Conservation (phyloP, 352 stramenopile species). For the Globisporangium lucens region DNA sequence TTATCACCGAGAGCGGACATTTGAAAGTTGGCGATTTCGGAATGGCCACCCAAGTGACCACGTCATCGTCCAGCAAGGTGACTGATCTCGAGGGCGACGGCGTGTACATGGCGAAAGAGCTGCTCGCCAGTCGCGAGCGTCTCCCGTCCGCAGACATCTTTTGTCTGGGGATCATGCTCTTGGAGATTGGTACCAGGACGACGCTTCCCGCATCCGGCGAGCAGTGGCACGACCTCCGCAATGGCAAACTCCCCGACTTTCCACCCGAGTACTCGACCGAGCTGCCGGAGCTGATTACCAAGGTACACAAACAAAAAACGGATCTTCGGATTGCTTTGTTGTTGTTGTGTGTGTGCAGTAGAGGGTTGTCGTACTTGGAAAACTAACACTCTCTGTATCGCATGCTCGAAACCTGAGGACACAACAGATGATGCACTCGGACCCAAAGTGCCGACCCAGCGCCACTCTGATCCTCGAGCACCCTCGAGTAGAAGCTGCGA, state of each 20-base stretch:
- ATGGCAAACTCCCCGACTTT: constrained; percentile 42
- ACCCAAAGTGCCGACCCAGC: constrained; percentile 7
- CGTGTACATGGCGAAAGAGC: constrained; percentile 89
- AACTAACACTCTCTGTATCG: neutral
- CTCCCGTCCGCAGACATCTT: constrained; percentile 93
- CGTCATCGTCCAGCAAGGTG: constrained; percentile 19
- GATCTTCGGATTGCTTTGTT: neutral
- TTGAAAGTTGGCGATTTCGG: constrained; percentile 94
- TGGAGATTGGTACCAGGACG: constrained; percentile 17
- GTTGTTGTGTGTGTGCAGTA: neutral
- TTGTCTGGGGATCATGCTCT: constrained; percentile 62
- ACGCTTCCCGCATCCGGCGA: constrained; percentile 48
- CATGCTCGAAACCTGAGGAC: neutral
- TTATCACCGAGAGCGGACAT: constrained; percentile 62
- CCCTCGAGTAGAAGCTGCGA: neutral
- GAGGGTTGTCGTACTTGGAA: neutral
- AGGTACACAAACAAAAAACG: constrained; percentile 18
- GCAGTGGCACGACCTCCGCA: constrained; percentile 64
- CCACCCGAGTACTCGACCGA: constrained; percentile 45
- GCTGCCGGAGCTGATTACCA: constrained; percentile 30
- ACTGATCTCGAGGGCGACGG: constrained; percentile 93
- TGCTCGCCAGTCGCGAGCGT: constrained; percentile 68
- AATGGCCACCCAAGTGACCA: constrained; percentile 67
- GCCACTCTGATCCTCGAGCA: neutral
- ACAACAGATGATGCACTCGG: constrained; percentile 14